Base-by-base conservation (phyloP, 306 rosid genomes). In the Vigna reflexopilosa region DNA sequence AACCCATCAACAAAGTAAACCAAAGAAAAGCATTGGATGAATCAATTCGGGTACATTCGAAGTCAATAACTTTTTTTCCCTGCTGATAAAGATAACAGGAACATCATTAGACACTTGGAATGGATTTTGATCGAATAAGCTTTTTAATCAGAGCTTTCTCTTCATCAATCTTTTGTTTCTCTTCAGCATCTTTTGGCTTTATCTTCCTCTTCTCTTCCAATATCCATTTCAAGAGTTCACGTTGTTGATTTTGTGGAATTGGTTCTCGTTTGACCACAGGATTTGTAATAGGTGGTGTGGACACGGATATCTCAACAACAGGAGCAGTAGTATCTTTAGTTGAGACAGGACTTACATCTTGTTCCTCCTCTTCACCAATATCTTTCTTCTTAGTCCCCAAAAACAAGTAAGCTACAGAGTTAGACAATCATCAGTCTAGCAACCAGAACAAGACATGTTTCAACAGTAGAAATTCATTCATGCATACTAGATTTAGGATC, bases 161-260 rank as follows among this genome's bases (percentile, higher is more conserved):
- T 72, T 93, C 93, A 36, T 95, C 98, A 11, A 93, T 75, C 67
- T 75, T 89, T 44, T 73, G 88, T 89, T 90, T 93, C 86, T 93
- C 98, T 73, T 88, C 90, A 0, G 89, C 89, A 52, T 87, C 88
- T 72, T 81, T 90, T 13, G 97, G 82, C 45, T 93, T 93, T 56
- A 88, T 70, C 90, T 91, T 91, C 81, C 98, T 90, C 82, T 95
- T 95, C 83, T 93, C 97, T 80, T 96, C 98, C 89, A 96, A 77
- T 22, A 96, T 90, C 98, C 98, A 91, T 88, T 93, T 93, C 85
- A 91, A 90, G 68, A 85, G 88, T 54, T 91, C 89, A 0, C 87
- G 93, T 70, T 93, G 98, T 83, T 88, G 96, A 83, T 68, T 70
- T 85, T 85, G 94, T 1, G 94, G 87, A 82, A 96, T 88, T 44